Conservation (phyloP, 2,329 filamentous ascomycete species). For the Exophiala spinifera region DNA sequence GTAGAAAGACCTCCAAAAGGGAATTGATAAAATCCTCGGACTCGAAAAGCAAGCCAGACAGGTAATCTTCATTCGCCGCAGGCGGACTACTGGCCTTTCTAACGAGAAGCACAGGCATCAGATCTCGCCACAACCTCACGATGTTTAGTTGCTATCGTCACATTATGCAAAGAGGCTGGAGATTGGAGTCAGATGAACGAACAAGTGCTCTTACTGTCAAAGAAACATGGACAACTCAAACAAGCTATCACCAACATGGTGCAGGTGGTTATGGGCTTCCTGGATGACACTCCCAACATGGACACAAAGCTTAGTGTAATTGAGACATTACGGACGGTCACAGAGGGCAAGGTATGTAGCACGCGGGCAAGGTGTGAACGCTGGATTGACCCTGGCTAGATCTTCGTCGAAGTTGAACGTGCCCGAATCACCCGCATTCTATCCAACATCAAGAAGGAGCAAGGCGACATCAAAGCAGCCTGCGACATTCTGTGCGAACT, state of each 20-base stretch:
- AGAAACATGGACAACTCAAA: constrained; percentile 99
- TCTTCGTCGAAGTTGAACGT: constrained; percentile 98
- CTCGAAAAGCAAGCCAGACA: constrained; percentile 98
- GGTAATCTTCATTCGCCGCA: constrained; percentile 50
- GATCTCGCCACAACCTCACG: constrained; percentile 94
- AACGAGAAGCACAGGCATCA: constrained; percentile 63
- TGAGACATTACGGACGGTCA: constrained; percentile 91
- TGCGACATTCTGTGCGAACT: constrained; percentile 94
- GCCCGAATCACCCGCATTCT: constrained; percentile 92
- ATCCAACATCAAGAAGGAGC: constrained; percentile 94
- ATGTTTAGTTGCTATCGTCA: constrained; percentile 82
- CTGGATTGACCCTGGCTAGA: constrained; percentile 51
- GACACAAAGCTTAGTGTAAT: constrained; percentile 92
- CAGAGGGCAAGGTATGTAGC: constrained; percentile 77
- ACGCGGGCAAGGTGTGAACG: not conserved
- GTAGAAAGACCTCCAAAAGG: constrained; percentile 62
- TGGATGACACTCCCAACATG: constrained; percentile 77
- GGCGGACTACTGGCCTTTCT: constrained; percentile 6
- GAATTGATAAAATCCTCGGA: constrained; percentile 85
- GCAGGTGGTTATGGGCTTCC: constrained; percentile 87
- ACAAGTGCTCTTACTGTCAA: constrained; percentile 90
- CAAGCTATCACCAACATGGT: constrained; percentile 99
- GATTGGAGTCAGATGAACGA: constrained; percentile 97
- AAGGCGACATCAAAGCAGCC: constrained; percentile 86
- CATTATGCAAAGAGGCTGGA: constrained; percentile 85